Evolutionary conservation across 352 stramenopile genomes (phyloP), one percentile per base, ranked within the genome.

Genomic region (Phytophthora macrochlamydospora): DNA sequence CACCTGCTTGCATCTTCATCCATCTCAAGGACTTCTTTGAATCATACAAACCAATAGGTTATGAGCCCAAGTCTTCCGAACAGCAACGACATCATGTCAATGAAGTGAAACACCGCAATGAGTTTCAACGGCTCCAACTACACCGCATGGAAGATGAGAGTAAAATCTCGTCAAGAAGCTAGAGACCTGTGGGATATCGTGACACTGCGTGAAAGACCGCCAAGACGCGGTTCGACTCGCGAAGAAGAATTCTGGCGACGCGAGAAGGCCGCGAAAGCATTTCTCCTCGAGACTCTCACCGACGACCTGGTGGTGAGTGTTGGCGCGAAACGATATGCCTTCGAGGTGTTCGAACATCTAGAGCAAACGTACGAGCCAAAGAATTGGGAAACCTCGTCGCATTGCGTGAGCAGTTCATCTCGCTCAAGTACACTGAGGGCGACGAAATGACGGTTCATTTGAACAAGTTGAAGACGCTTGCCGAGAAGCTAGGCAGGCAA

Each of bases 51-150:
- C 18, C 18, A 46, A 46, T 7, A 46, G 40, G 40, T 46, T 46
- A 46, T n/a, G 6, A 46, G 40, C 40, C 40, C 8, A 46, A 46
- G 4, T 4, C 40, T 46, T n/a, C 40, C 8, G 4, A n/a, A 46
- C 8, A 8, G 14, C 37, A 24, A 46, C 40, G 6, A 6, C 14
- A 13, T 46, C 9, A 46, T 43, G 7, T n/a, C 40, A 13, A 46
- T 46, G 6, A 46, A 46, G 35, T 46, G 8, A 2, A 46, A 46
- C 40, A 24, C 40, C 40, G 38, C 43, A 7, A 64, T 52, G 37
- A 64, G 54, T 38, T 64, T 64, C 57, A 51, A 35, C 18, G 38
- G 48, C 7, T 52, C 54, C 24, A 66, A 66, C 50, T 40, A 66
- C 40, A 42, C 59, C 11, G n/a, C 51, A 4, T 60, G 51, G 59